phyloP scores from a whole-genome alignment of 345 rosid genomes.

The Boechera retrofracta region DNA sequence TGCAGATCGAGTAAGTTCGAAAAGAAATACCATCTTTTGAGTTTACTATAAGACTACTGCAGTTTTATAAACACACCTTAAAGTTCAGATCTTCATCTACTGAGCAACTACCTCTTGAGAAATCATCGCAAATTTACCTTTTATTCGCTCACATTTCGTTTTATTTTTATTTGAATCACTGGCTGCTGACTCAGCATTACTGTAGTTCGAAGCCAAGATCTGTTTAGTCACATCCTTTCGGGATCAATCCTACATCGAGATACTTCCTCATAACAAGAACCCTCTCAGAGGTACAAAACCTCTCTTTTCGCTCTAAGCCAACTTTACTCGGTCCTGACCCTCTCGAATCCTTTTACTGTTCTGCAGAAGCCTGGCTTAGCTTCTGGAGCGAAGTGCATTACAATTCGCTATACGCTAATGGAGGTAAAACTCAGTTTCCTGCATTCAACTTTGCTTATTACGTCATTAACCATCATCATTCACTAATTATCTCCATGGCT shows the following conservation, averaged over 20 bases:
- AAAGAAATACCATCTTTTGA: conserved; percentile 10
- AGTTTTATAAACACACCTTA: conserved; percentile 2
- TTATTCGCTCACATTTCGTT: conserved; percentile 29
- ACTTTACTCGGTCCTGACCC: not conserved
- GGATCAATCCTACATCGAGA: conserved; percentile 81
- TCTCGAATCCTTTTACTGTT: not conserved
- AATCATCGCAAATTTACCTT: not conserved
- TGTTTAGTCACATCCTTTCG: conserved; percentile 90
- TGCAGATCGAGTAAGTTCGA: conserved; percentile 80
- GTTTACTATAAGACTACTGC: conserved; percentile 14
- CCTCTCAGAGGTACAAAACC: conserved; percentile 67
- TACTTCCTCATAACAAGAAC: conserved; percentile 69
- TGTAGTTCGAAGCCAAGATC: conserved; percentile 85
- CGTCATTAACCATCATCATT: not conserved
- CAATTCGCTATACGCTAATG: conserved; percentile 80
- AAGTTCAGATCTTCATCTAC: not conserved
- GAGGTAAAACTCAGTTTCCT: conserved; percentile 57
- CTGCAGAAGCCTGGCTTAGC: conserved; percentile 71
- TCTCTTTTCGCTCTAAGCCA: conserved; percentile 4
- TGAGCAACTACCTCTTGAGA: conserved; percentile 10
- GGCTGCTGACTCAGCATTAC: conserved; percentile 46
- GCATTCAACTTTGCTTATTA: not conserved
- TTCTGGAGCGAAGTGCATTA: conserved; percentile 99
- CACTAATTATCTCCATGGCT: conserved; percentile 7
- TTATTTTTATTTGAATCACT: conserved; percentile 26